Evolutionary conservation across 306 rosid genomes (phyloP).

Genomic region (Mucuna pruriens): DNA sequence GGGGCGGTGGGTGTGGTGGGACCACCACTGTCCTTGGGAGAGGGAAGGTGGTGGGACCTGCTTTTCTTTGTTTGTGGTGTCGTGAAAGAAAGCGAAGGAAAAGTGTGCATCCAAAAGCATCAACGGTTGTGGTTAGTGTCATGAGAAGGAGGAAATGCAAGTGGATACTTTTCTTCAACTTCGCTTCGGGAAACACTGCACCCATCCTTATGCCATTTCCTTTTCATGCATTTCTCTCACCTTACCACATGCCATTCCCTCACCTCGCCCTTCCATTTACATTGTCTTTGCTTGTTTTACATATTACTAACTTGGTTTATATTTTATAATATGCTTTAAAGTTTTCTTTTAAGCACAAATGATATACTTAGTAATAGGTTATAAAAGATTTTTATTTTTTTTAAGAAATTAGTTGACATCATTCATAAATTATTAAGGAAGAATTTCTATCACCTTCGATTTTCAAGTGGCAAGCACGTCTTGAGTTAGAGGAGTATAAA

Average conservation of each 20-base stretch:
- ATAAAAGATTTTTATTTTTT: no score
- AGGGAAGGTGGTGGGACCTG: slow-evolving; percentile 26
- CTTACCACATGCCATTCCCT: not conserved
- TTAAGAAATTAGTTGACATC: no score
- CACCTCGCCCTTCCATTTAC: no score
- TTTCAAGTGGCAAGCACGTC: no score
- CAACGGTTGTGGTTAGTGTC: slow-evolving; percentile 9
- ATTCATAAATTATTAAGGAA: no score
- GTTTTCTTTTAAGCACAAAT: no score
- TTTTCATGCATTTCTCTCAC: slow-evolving; percentile 24
- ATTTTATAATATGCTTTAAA: no score
- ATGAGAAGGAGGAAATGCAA: slow-evolving; percentile 20
- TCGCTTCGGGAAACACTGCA: not conserved
- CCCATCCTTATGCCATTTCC: not conserved
- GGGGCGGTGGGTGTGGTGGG: slow-evolving; percentile 19
- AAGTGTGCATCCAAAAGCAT: not conserved
- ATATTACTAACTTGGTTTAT: no score
- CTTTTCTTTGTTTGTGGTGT: not conserved
- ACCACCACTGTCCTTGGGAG: slow-evolving; percentile 6
- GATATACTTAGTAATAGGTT: no score
- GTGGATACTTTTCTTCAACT: slow-evolving; percentile 34
- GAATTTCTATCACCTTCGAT: no score
- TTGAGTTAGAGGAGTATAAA: no score
- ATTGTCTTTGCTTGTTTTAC: no score
- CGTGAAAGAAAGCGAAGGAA: slow-evolving; percentile 26